These are phyloP conservation scores for Begonia masoniana DNA, from an alignment of 306 rosid genomes.

Conservation along the genomic window DNA sequence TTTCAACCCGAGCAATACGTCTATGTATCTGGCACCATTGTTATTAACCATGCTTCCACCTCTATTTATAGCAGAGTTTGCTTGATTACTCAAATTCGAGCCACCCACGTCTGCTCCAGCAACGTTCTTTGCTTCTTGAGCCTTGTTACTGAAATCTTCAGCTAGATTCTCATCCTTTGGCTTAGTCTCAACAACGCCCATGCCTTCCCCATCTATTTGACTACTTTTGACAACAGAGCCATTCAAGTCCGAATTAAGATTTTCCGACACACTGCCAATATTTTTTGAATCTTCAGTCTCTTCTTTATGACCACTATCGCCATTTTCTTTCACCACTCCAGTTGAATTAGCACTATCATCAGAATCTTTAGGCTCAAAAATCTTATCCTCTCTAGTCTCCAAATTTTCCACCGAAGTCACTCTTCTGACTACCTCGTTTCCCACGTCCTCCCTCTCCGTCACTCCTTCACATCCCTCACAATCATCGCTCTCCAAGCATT, in stretches of 20 bases:
- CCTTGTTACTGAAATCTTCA: neutral
- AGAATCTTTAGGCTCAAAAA: slow-evolving; percentile 4
- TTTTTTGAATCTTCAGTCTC: slow-evolving; percentile 16
- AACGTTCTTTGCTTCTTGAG: neutral
- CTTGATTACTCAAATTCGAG: slow-evolving; percentile 3
- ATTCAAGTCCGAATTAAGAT: slow-evolving; percentile 11
- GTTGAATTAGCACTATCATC: slow-evolving; percentile 3
- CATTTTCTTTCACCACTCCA: slow-evolving; percentile 23
- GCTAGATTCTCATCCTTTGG: slow-evolving; percentile 13
- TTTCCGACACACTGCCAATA: slow-evolving; percentile 10
- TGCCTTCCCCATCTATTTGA: neutral
- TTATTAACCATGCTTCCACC: slow-evolving; percentile 11
- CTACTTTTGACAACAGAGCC: slow-evolving; percentile 11
- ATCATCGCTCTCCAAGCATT: slow-evolving; percentile 1
- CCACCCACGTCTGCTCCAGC: neutral
- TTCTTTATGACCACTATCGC: slow-evolving; percentile 18
- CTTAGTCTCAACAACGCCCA: too few species aligned
- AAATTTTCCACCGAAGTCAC: slow-evolving; percentile 15
- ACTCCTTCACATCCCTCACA: slow-evolving; percentile 3
- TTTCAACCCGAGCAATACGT: too few species aligned
- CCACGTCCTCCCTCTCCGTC: slow-evolving; percentile 4
- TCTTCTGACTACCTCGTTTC: slow-evolving; percentile 9
- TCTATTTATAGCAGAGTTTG: slow-evolving; percentile 14
- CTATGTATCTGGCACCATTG: slow-evolving; percentile 2
- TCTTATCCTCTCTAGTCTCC: slow-evolving; percentile 13